Percentiles rank a stretch among this genome's conserved stretches.
phyloP scores from a whole-genome alignment of 768 basidiomycete genomes.

The Trametes cubensis region DNA sequence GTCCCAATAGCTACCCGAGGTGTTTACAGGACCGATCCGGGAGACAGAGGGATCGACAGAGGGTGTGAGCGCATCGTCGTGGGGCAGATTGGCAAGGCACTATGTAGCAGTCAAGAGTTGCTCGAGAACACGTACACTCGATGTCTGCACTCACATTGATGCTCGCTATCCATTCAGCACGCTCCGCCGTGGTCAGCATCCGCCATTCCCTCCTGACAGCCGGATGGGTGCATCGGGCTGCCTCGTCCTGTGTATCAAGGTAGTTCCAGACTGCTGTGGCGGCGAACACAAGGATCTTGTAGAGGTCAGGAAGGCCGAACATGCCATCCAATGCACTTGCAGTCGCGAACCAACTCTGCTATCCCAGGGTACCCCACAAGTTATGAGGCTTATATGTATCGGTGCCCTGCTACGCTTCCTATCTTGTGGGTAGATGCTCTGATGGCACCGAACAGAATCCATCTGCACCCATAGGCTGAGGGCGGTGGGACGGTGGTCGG shows the following conservation, averaged over 20 bases:
- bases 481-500: too few relatives aligned
- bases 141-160: slow-evolving; percentile 25
- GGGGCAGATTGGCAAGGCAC: slow-evolving; percentile 11
- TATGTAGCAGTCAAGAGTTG: not conserved
- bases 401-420: too few relatives aligned
- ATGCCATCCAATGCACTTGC: not conserved
- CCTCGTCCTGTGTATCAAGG: not conserved
- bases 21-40: slow-evolving; percentile 15
- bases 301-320: not conserved
- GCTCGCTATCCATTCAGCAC: slow-evolving; percentile 30
- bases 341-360: too few relatives aligned
- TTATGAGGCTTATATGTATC: too few relatives aligned
- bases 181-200: slow-evolving; percentile 17
- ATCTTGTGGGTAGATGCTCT: too few relatives aligned
- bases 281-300: too few relatives aligned
- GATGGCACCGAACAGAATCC: too few relatives aligned
- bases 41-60: slow-evolving; percentile 12
- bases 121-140: too few relatives aligned
- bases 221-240: slow-evolving; percentile 25
- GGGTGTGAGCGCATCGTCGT: slow-evolving; percentile 13
- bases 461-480: too few relatives aligned
- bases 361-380: too few relatives aligned
- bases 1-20: slow-evolving; percentile 21
- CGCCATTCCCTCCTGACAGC: slow-evolving; percentile 32
- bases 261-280: too few relatives aligned